Base-by-base conservation (phyloP, 257 asterid species). In the Solanum virginianum region DNA sequence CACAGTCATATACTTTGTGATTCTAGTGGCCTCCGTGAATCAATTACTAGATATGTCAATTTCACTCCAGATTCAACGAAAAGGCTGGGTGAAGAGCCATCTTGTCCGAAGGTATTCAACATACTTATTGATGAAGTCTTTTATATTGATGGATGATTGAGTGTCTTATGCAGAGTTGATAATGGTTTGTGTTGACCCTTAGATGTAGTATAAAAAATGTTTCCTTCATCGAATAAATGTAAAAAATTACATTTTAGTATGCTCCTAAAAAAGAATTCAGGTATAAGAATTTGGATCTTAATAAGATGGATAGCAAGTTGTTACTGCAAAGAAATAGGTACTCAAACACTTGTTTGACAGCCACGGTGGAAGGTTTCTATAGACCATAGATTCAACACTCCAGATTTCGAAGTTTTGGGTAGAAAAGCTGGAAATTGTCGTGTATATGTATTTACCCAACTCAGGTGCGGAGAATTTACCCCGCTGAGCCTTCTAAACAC, bases 91-190 rank as follows among this genome's bases (percentile, higher is more conserved):
- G 96, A 92, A 83, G 97, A 91, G 90, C 94, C 91, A 89, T 63
- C 86, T 60, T 93, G 97, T 89, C 98, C 99, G 9, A 97, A 97
- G 98, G 99, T 97, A 88, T 77, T 51, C 47, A 10, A 22, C 39
- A 51, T 53, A 77, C 82, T 24, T 12, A 55, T 74, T 77, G 65
- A 11, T 77, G 10, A 77, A 77, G 62, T 53, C 24, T 26, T 53
- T 29, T 8, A 26, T 26, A 41, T 53, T 77, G 65, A 77, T 53
- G 82, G 82, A 9, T 77, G 24, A 26, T 77, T 20, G 65, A 77
- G 65, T 51, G 49, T 77, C 82, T 49, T 77, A 77, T 51, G 26
- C 82, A 49, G 62, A 24, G 62, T 77, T 77, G 56, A 77, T 53
- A 77, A 77, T 77, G 16, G 26, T 77, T 51, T 77, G 60, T 53